Evolutionary conservation across 2,329 filamentous ascomycete genomes (phyloP), one percentile per base, ranked within the genome.

Genomic region (Botrytis fragariae): DNA sequence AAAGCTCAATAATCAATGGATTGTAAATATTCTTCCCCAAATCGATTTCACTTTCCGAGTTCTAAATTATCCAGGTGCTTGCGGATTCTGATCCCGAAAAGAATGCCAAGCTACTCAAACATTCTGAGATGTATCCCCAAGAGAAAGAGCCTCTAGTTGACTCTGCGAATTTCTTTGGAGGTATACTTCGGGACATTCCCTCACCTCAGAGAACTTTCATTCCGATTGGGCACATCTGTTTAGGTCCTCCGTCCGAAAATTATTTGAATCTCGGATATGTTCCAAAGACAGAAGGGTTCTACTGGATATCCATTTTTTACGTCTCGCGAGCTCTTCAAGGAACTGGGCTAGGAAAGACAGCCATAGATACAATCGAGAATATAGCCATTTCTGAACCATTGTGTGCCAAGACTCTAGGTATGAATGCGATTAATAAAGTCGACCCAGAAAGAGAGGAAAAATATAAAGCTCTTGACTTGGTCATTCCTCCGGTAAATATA

Each of bases 161-260:
- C 44, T 74, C 77, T 5, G 77, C 78, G 0, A 54, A 44, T 8
- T 64, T 74, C 1, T 74, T 79, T 35, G 75, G 75, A 4, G 75
- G 74, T 14, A 75, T 77, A 67, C 54, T 74, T 25, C 72, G 77
- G 29, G 37, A 32, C 20, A 70, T 76, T n/a, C 73, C 77, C 8
- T 64, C 35, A 1, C 73, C 76, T 4, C 69, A 71, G 16, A 69
- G 39, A 44, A 63, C 45, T 7, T 79, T 79, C 63, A 73, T 75
- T 9, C 78, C 78, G 10, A 65, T 79, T 4, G 78, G 78, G n/a
- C 78, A 79, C 68, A 77, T 79, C 44, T 78, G 72, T 35, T 72
- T 79, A 3, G 77, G 76, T 37, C 71, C 39, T 45, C n/a, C 59
- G 1, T 44, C 74, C 32, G 48, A 74, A 7, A 48, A 65, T 3